phyloP scores from a whole-genome alignment of 257 asterid species.

The Solanum paucissectum region DNA sequence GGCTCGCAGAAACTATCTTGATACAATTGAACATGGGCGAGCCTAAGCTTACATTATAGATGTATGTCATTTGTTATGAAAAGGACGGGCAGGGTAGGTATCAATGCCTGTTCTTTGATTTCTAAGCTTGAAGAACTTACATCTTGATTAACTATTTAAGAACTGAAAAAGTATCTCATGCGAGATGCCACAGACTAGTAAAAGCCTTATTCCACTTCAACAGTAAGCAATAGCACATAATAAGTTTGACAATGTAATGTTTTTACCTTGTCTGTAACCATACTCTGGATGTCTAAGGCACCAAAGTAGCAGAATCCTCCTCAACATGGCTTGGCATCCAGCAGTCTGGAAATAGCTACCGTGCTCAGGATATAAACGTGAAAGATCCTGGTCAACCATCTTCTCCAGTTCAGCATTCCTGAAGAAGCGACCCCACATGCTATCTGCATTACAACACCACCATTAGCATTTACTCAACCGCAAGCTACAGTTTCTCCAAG shows the following conservation, averaged over 20 bases:
- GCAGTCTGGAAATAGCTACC: constrained; percentile 91
- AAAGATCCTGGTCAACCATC: constrained; percentile 94
- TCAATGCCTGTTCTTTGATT: not conserved
- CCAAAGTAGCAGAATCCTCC: constrained; percentile 86
- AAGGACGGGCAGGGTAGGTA: not conserved
- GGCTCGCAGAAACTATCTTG: not conserved
- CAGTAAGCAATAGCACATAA: not conserved
- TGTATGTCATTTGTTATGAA: not conserved
- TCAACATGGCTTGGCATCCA: constrained; percentile 80
- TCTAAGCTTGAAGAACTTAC: not conserved
- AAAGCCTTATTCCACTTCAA: not conserved
- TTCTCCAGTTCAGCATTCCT: constrained; percentile 89
- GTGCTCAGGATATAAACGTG: constrained; percentile 91
- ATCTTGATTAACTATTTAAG: not conserved
- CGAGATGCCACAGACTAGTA: not conserved
- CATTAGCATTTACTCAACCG: not conserved
- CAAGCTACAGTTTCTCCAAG: not conserved
- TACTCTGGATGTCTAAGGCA: constrained; percentile 74
- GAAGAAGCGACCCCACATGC: constrained; percentile 98
- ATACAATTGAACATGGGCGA: not conserved
- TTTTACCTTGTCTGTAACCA: constrained; percentile 87
- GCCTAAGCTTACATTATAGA: not conserved
- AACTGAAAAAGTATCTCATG: not conserved
- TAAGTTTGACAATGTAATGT: not conserved
- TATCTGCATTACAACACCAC: constrained; percentile 34